Evolutionary conservation across 805 yeast genomes (phyloP).

Genomic region (Wickerhamiella slavikovae): DNA sequence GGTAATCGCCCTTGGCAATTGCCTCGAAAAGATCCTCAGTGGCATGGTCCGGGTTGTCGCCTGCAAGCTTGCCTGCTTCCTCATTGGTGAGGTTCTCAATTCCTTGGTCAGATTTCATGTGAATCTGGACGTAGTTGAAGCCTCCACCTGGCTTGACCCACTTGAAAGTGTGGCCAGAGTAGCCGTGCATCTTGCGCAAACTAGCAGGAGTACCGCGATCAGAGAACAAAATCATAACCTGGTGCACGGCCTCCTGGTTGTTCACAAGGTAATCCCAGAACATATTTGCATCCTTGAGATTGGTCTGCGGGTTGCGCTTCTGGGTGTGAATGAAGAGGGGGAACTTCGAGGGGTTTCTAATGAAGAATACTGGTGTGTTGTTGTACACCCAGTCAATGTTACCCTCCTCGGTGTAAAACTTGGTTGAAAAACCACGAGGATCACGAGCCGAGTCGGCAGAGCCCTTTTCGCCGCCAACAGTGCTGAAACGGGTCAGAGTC

Average conservation of each 20-base stretch:
- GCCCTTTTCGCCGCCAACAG: constrained; percentile 53
- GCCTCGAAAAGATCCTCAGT: constrained; percentile 24
- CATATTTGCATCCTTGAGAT: constrained; percentile 32
- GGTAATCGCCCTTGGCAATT: constrained; percentile 28
- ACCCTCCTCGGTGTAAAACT: constrained; percentile 48
- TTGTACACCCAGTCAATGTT: constrained; percentile 54
- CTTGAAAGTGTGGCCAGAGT: constrained; percentile 46
- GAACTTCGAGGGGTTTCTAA: constrained; percentile 44
- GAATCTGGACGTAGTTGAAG: constrained; percentile 35
- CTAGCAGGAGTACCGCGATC: constrained; percentile 39
- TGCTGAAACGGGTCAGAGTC: constrained; percentile 36
- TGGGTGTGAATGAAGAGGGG: constrained; percentile 49
- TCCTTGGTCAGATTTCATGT: constrained; percentile 31
- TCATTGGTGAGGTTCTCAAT: constrained; percentile 24
- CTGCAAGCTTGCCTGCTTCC: constrained; percentile 27
- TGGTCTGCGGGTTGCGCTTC: constrained; percentile 47
- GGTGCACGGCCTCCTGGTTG: constrained; percentile 38
- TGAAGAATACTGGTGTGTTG: constrained; percentile 49
- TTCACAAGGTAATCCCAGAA: constrained; percentile 38
- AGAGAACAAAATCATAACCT: constrained; percentile 34
- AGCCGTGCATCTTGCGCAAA: constrained; percentile 38
- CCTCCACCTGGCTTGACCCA: constrained; percentile 31
- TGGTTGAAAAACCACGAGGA: constrained; percentile 49
- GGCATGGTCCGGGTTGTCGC: constrained; percentile 32
- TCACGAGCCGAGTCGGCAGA: constrained; percentile 47